Base-by-base conservation (phyloP, 352 stramenopile genomes). In the Pythium brassicae region DNA sequence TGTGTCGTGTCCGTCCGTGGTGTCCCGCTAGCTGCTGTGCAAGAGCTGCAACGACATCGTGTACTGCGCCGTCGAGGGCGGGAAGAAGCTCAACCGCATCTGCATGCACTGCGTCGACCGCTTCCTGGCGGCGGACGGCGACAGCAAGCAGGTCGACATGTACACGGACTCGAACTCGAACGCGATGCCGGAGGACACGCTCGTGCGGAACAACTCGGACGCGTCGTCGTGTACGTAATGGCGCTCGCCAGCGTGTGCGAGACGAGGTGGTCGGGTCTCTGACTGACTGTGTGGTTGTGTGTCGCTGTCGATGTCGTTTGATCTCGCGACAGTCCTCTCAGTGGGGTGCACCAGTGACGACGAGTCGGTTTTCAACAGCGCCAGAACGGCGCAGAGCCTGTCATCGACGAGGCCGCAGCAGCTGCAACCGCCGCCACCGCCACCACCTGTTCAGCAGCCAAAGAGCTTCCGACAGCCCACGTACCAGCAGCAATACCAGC, bases 81-180 rank as follows among this genome's bases (percentile, higher is more conserved):
- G 67, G 46, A 84, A 83, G 66, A 83, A 85, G 66, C 73, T 87
- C 65, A 83, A 87, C 51, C 71, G 69, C 49, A 87, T 87, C 55
- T 87, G 76, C 61, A 68, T 85, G 19, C 77, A 87, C 56, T 87
- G 76, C 54, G 74, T 84, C 47, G 67, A 72, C 49, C 45, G 65
- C 17, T 66, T 59, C 60, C 42, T 63, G 12, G 45, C n/a, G 5
- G 40, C 42, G 6, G 45, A 61, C 34, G 45, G n/a, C 17, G 34
- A 37, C 3, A 37, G 44, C 46, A 40, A 39, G 4, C 54, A 53
- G 22, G 42, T 63, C n/a, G 59, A 65, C 46, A 62, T 65, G 53
- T 65, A 58, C 47, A 48, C 59, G 35, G 46, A 65, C 19, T 53
- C 50, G 32, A 39, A 35, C 4, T 62, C 55, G 17, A 29, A 50